Evolutionary conservation across 169 alveolate genomes (phyloP), one percentile per base, ranked within the genome.

Genomic region (Plasmodium ovale): DNA sequence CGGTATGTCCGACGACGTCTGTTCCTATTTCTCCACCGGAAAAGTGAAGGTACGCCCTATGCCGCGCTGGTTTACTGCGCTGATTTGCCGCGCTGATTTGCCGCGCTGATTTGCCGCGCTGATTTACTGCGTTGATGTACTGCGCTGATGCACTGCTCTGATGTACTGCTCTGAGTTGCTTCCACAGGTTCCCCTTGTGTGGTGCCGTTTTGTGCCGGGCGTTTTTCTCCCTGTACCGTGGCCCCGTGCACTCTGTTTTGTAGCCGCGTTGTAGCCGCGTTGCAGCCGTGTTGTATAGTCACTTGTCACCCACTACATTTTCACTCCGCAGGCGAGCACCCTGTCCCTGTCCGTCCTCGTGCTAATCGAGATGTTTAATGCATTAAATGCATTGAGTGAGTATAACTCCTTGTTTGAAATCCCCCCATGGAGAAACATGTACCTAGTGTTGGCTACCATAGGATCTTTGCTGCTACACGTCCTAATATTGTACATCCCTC

Each of bases 351-450:
- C 99, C 3, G 99, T 98, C 33, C 93, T 99, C 49, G 99, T 99
- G 25, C 94, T 98, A 27, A 97, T 98, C 54, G 99, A 99, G 92
- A 98, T 99, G 99, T 94, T 99, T 65, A 99, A 99, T 90, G 99
- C 99, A 9, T 94, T 98, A 87, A 99, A 99, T 88, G 99, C 99
- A 19, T 94, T 99, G 25, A 97, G 99, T 14, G 99, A 99, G 92
- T 99, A 98, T 90, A 96, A 97, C 49, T 98, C 99, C 10, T 91
- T 99, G 31, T 85, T 98, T 14, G 94, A 92, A 56, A 94, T 97
- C 93, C 99, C 99, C 21, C 99, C 99, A n/a, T 98, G 99, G 98
- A 77, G 96, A 44, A 99, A 99, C 88, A 98, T 98, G 25, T 97
- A 95, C 91, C 93, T 99, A 42, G 92, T 98, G 33, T 64, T 97